Percentiles rank a stretch among this genome's conserved stretches.
These are phyloP conservation scores for Paracamarosporium sp. DNA, from an alignment of 2,329 filamentous ascomycete genomes.

Conservation along the genomic window DNA sequence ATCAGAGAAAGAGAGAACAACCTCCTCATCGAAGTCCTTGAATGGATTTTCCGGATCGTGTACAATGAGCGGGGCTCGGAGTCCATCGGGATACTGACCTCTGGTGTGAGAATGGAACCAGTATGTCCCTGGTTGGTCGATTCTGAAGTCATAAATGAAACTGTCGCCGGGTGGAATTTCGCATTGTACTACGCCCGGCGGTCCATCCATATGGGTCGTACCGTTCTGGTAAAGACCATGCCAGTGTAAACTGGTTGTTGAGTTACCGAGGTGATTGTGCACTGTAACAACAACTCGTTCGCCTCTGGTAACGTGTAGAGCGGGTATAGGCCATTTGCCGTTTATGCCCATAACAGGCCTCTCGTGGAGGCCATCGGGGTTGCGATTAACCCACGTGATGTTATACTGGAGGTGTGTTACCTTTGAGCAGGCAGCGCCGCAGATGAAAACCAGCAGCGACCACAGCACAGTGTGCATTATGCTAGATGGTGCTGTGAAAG, in stretches of 20 bases:
- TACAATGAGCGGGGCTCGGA: constrained; percentile 72
- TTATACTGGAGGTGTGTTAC: constrained; percentile 60
- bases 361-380: constrained; percentile 59
- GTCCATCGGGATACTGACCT: constrained; percentile 70
- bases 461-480: constrained; percentile 53
- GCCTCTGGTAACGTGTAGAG: constrained; percentile 75
- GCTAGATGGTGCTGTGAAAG: background rate
- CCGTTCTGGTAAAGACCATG: constrained; percentile 81
- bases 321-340: constrained; percentile 74
- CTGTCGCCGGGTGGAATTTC: constrained; percentile 65
- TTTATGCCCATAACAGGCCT: constrained; percentile 72
- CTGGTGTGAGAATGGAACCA: constrained; percentile 73
- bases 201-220: constrained; percentile 76
- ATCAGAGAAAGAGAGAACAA: constrained; percentile 73
- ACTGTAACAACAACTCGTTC: constrained; percentile 74
- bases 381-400: constrained; percentile 61
- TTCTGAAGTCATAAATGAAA: constrained; percentile 66
- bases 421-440: constrained; percentile 23
- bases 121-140: constrained; percentile 62
- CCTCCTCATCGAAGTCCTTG: constrained; percentile 64
- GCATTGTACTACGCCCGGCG: constrained; percentile 66
- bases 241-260: constrained; percentile 73
- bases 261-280: constrained; percentile 69
- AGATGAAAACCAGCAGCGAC: constrained; percentile 39
- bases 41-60: constrained; percentile 63